Percentiles rank a stretch among this genome's conserved stretches.
These are phyloP conservation scores for Ustulina deusta DNA, from an alignment of 2,329 filamentous ascomycete species.

Conservation along the genomic window DNA sequence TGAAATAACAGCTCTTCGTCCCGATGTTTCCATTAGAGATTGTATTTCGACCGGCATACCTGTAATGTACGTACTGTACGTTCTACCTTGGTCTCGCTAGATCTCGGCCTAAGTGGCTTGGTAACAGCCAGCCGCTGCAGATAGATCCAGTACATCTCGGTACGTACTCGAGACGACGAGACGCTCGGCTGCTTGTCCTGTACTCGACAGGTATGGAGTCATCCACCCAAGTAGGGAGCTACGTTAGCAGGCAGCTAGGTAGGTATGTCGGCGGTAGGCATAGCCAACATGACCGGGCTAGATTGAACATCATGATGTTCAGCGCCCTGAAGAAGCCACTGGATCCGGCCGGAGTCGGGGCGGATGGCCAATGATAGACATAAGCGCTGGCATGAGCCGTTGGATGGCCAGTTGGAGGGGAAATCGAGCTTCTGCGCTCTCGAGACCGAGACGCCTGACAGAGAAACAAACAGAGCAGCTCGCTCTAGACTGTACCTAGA, in stretches of 20 bases:
- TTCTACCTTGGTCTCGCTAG: not conserved
- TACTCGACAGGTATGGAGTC: not conserved
- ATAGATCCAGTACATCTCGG: not conserved
- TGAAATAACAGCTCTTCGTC: not conserved
- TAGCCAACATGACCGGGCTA: constrained; percentile 3
- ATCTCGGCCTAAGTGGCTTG: not conserved
- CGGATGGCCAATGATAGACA: constrained; percentile 13
- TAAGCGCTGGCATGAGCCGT: constrained; percentile 23
- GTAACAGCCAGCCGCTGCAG: not conserved
- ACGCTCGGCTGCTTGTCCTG: not conserved
- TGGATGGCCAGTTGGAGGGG: constrained; percentile 12
- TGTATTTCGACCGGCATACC: constrained; percentile 11
- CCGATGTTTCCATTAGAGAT: constrained; percentile 15
- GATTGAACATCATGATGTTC: constrained; percentile 11
- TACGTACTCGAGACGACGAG: not conserved
- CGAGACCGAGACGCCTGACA: constrained; percentile 14
- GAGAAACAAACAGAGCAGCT: not conserved
- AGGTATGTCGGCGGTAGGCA: not conserved
- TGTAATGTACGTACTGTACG: constrained; percentile 2
- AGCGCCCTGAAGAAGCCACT: constrained; percentile 3
- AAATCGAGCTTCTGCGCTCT: constrained; percentile 10
- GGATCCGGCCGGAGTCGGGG: constrained; percentile 6
- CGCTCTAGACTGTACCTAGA: constrained; percentile 8
- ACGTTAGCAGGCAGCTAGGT: constrained; percentile 3
- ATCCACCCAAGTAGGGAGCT: not conserved